Evolutionary conservation across 2,329 filamentous ascomycete species (phyloP).

Genomic region (Colletotrichum gloeosporioides): DNA sequence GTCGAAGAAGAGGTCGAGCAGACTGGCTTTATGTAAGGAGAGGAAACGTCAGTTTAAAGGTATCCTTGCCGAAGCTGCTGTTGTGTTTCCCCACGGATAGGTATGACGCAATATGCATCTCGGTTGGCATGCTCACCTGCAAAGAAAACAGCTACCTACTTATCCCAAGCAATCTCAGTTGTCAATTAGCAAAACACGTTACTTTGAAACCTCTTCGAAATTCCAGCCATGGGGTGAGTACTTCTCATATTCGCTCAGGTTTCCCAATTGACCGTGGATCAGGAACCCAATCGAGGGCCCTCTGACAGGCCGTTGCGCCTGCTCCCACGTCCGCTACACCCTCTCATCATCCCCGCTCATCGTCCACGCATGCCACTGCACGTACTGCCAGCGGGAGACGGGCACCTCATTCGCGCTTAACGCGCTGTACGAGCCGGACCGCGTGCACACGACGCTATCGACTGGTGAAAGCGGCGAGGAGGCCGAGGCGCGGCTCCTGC

Average conservation of each 20-base stretch:
- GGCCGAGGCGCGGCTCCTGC: not conserved
- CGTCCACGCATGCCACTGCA: not conserved
- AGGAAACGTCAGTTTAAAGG: not conserved
- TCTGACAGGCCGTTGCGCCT: not conserved
- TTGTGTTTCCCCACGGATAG: not conserved
- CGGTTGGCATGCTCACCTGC: not conserved
- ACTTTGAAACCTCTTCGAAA: not conserved
- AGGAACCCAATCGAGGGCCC: not conserved
- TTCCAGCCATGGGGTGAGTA: not conserved
- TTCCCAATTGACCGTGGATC: not conserved
- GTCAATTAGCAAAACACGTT: not conserved
- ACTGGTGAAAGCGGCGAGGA: not conserved
- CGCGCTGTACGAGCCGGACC: not conserved
- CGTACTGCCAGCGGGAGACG: not conserved
- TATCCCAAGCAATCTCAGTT: accelerated
- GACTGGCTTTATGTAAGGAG: not conserved
- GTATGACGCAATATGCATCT: not conserved
- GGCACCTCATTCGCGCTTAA: not conserved
- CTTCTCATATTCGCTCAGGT: not conserved
- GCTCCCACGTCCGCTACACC: not conserved
- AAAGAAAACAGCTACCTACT: not conserved
- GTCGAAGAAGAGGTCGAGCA: accelerated
- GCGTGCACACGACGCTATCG: not conserved
- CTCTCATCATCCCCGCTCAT: not conserved
- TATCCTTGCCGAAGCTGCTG: not conserved